Conservation (phyloP, 306 rosid genomes). For the Abrus pulchellus region DNA sequence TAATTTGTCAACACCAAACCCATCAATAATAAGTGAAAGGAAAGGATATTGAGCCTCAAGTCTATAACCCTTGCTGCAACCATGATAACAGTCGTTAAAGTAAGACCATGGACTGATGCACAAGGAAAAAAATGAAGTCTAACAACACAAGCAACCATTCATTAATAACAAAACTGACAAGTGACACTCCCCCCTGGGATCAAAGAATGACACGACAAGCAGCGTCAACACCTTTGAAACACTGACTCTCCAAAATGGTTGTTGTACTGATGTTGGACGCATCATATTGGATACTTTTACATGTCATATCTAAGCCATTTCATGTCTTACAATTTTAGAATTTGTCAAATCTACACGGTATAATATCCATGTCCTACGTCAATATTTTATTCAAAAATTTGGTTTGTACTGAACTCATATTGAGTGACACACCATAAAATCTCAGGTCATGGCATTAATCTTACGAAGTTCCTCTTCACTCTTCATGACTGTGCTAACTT, state of each 20-base stretch:
- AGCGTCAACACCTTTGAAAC: neutral
- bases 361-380: neutral
- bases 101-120: slow-evolving; percentile 20
- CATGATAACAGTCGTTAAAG: slow-evolving; percentile 15
- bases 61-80: slow-evolving; percentile 18
- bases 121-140: slow-evolving; percentile 9
- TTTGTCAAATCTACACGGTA: neutral
- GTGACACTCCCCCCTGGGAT: neutral
- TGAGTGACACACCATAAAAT: neutral
- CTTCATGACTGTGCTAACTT: neutral
- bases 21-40: neutral
- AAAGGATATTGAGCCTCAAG: neutral
- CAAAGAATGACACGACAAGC: neutral
- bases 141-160: slow-evolving; percentile 19
- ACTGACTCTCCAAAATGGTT: neutral
- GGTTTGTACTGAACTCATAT: neutral
- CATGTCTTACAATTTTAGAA: neutral
- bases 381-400: neutral
- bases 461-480: slow-evolving; percentile 4
- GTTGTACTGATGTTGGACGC: neutral
- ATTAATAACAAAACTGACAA: neutral
- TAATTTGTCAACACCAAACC: slow-evolving; percentile 24
- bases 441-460: neutral
- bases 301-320: neutral
- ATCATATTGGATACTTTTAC: neutral